Evolutionary conservation across 192 early-diverging fungal genomes (phyloP).

Genomic region (Jimgerdemannia flammicorona): DNA sequence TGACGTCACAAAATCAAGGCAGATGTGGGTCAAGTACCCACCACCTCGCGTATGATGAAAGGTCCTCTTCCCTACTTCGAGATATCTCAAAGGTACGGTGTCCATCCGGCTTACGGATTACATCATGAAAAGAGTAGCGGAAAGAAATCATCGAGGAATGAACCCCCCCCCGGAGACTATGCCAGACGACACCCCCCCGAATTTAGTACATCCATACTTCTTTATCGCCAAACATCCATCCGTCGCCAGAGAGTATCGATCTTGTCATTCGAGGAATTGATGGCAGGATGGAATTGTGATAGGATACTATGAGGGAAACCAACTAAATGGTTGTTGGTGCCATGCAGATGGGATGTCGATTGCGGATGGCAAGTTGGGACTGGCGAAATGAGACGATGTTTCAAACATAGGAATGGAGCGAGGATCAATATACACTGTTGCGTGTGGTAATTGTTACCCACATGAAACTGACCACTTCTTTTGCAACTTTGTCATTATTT

Average conservation of each 20-base stretch:
- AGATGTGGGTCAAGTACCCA: background rate
- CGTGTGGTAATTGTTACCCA: background rate
- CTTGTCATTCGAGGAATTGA: too few species aligned
- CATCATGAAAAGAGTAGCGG: background rate
- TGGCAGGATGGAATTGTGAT: too few species aligned
- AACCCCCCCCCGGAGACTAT: background rate
- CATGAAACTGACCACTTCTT: background rate
- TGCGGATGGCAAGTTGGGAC: background rate
- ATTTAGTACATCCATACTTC: background rate
- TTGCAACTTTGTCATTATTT: background rate
- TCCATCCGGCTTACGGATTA: background rate
- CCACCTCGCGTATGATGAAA: background rate
- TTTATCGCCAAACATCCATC: background rate
- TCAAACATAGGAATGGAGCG: too few species aligned
- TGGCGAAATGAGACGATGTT: too few species aligned
- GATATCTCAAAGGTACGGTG: background rate
- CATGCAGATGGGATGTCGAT: background rate
- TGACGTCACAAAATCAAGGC: background rate
- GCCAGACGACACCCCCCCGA: background rate
- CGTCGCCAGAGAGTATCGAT: background rate
- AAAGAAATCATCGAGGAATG: background rate
- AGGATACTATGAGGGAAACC: background rate
- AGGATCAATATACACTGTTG: too few species aligned
- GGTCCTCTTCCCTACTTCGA: background rate
- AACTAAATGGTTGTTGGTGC: background rate